These are phyloP conservation scores for Cytauxzoon felis DNA, from an alignment of 169 alveolate genomes.

Conservation along the genomic window DNA sequence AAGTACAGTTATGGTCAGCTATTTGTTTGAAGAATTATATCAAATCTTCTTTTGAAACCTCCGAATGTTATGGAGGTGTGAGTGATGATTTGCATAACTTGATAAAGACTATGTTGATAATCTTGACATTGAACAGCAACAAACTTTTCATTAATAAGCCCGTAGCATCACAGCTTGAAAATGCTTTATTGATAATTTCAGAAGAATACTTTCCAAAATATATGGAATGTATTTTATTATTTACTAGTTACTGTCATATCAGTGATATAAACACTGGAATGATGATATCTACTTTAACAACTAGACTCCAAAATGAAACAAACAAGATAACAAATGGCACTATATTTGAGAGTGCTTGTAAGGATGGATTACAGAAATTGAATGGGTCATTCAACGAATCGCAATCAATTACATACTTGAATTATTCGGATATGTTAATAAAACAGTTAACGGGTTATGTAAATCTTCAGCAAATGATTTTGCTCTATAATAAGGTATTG, in stretches of 20 bases:
- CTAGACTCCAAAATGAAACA: conserved; percentile 31
- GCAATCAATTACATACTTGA: conserved; percentile 30
- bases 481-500: conserved; percentile 3
- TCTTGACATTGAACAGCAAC: conserved; percentile 33
- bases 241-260: conserved; percentile 48
- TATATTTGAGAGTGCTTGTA: background rate
- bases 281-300: conserved; percentile 18
- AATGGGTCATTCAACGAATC: conserved; percentile 30
- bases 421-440: conserved; percentile 29
- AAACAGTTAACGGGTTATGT: conserved; percentile 22
- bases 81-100: conserved; percentile 22
- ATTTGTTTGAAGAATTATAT: conserved; percentile 54
- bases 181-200: conserved; percentile 27
- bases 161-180: conserved; percentile 45
- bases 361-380: conserved; percentile 10
- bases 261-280: conserved; percentile 39
- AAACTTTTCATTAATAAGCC: conserved; percentile 15
- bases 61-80: conserved; percentile 58
- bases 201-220: conserved; percentile 53
- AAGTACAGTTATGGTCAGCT: conserved; percentile 57
- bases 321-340: conserved; percentile 3
- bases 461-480: conserved; percentile 14
- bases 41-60: conserved; percentile 26
- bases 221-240: conserved; percentile 29
- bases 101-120: conserved; percentile 35